Conservation (phyloP, 768 basidiomycete genomes). For the Serendipita sp. region DNA sequence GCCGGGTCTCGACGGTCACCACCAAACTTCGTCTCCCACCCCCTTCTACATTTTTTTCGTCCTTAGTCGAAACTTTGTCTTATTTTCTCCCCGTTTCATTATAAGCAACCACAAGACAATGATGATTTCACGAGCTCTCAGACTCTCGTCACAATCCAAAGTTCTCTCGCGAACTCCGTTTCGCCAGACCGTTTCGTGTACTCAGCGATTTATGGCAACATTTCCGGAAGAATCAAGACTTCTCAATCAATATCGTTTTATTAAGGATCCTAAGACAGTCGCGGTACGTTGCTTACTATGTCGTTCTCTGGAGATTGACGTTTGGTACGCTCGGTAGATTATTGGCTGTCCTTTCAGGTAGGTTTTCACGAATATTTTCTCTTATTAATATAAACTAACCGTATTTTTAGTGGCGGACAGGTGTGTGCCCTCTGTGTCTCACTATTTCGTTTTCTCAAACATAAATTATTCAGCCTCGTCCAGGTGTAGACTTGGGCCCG, state of each 20-base stretch:
- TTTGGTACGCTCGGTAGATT: conserved; percentile 32
- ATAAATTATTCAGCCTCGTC: conserved; percentile 35
- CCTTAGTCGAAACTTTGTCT: too few relatives aligned
- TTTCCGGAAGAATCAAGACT: not conserved
- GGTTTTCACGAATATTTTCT: conserved; percentile 17
- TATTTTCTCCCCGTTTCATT: too few relatives aligned
- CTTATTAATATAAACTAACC: not conserved
- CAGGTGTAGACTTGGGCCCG: conserved; percentile 77
- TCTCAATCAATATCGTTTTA: conserved; percentile 25
- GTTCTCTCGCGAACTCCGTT: not conserved
- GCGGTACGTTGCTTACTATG: conserved; percentile 40
- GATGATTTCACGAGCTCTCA: too few relatives aligned
- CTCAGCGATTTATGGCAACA: not conserved
- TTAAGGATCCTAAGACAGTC: conserved; percentile 54
- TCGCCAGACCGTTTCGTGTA: not conserved
- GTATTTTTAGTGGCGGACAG: conserved; percentile 42
- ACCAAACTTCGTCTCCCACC: too few relatives aligned
- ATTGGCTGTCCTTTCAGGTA: conserved; percentile 94
- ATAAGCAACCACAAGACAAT: too few relatives aligned
- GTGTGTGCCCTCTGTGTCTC: conserved; percentile 21
- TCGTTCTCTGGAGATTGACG: conserved; percentile 9
- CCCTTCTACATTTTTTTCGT: too few relatives aligned
- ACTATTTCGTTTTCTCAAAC: not conserved
- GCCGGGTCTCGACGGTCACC: too few relatives aligned
- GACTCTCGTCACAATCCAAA: too few relatives aligned